Evolutionary conservation across 1,284 basidiomycete species (phyloP).

Genomic region (Rhodotorula sp.): DNA sequence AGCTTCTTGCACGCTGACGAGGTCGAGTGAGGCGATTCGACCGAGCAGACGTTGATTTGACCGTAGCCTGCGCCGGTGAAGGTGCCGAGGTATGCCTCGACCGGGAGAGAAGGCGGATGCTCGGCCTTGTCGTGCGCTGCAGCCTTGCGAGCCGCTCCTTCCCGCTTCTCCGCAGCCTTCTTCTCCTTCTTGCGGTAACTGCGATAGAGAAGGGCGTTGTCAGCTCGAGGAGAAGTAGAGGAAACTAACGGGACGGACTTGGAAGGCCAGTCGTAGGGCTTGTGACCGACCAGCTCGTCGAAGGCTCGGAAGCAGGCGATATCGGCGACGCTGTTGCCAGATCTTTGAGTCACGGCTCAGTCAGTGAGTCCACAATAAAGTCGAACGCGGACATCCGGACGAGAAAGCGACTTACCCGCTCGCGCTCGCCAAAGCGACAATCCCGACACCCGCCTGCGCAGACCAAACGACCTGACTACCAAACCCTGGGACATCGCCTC

Average conservation of each 20-base stretch:
- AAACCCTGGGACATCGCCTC: slow-evolving; percentile 9
- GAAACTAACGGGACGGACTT: background rate
- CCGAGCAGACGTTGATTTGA: background rate
- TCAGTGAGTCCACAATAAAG: background rate
- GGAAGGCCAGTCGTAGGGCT: background rate
- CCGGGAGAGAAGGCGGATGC: background rate
- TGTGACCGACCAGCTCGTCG: background rate
- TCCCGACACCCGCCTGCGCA: slow-evolving; percentile 1
- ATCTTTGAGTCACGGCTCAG: background rate
- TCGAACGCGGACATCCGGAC: background rate
- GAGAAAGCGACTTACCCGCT: slow-evolving; percentile 1
- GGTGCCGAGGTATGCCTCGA: background rate
- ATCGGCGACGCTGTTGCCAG: slow-evolving; percentile 4
- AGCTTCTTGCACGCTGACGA: background rate
- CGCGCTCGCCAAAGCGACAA: background rate
- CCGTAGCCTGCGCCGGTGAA: background rate
- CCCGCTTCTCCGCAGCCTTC: background rate
- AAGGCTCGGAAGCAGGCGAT: slow-evolving; percentile 2
- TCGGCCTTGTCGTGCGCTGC: background rate
- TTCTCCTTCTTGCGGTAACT: background rate
- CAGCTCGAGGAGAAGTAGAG: background rate
- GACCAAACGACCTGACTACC: slow-evolving; percentile 7
- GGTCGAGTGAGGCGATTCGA: background rate
- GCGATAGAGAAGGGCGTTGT: background rate
- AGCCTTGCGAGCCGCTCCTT: background rate